Percentiles rank a stretch among this genome's conserved stretches.
These are phyloP conservation scores for Penicillium sp. DNA, from an alignment of 2,329 filamentous ascomycete genomes.

Conservation along the genomic window DNA sequence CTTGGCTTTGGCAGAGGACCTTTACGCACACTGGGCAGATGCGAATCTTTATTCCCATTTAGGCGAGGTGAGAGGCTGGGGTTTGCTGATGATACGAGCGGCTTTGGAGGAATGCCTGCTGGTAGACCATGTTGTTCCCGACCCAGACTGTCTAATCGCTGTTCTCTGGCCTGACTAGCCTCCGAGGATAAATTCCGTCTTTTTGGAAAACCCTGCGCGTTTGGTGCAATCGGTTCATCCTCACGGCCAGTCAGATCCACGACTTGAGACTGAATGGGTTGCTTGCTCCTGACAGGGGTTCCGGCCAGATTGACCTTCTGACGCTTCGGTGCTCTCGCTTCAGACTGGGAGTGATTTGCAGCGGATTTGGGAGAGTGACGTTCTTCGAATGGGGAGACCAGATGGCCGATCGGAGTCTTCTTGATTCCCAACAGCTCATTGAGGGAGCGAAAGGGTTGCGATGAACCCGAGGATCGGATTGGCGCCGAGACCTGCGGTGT, in stretches of 20 bases:
- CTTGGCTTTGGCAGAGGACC: too few species aligned
- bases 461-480: conserved; percentile 20
- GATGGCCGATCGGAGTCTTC: conserved; percentile 58
- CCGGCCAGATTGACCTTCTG: conserved; percentile 17
- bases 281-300: conserved; percentile 6
- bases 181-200: not conserved
- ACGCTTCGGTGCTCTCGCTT: conserved; percentile 31
- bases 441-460: conserved; percentile 51
- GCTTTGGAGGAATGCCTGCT: too few species aligned
- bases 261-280: conserved; percentile 8
- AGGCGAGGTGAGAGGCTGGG: not conserved
- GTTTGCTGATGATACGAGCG: not conserved
- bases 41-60: too few species aligned
- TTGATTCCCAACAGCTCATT: conserved; percentile 61
- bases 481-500: conserved; percentile 38
- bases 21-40: too few species aligned
- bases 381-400: conserved; percentile 61
- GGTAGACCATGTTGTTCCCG: too few species aligned
- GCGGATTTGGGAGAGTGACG: conserved; percentile 11
- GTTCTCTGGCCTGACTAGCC: too few species aligned
- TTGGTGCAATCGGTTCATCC: not conserved
- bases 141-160: too few species aligned
- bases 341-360: conserved; percentile 5
- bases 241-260: conserved; percentile 20
- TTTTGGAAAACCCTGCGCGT: not conserved